These are phyloP conservation scores for Vanilla planifolia DNA, from an alignment of 106 monocot genomes.

Conservation along the genomic window DNA sequence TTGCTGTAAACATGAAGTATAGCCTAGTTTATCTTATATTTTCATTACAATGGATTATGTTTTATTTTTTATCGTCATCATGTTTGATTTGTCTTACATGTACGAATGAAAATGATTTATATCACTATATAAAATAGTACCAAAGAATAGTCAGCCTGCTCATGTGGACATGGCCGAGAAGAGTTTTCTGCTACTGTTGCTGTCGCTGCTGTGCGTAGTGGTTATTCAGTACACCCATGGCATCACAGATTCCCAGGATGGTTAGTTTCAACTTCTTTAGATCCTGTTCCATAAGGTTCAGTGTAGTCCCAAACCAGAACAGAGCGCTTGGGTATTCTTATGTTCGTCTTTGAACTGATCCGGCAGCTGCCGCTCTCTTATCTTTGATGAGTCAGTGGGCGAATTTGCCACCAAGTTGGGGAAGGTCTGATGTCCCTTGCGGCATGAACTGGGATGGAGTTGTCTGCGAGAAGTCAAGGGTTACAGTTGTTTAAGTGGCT, in stretches of 20 bases:
- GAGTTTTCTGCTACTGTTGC: not conserved
- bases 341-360: no score
- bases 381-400: conserved; percentile 11
- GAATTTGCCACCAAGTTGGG: conserved; percentile 4
- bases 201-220: not conserved
- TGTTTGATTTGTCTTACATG: no score
- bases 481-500: conserved; percentile 7
- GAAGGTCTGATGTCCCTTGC: conserved; percentile 6
- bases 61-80: no score
- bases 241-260: conserved; percentile 3
- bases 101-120: no score
- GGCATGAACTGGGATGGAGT: conserved; percentile 12
- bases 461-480: not conserved
- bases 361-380: conserved; percentile 11
- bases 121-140: no score
- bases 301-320: no score
- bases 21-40: no score
- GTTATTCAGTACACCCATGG: conserved; percentile 1
- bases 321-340: no score
- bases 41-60: no score
- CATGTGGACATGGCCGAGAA: not conserved
- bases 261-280: not conserved
- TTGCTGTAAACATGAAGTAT: no score
- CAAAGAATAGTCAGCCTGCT: no score
- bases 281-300: no score